Base-by-base conservation (phyloP, 2,329 filamentous ascomycete genomes). In the Drechslera avenae region DNA sequence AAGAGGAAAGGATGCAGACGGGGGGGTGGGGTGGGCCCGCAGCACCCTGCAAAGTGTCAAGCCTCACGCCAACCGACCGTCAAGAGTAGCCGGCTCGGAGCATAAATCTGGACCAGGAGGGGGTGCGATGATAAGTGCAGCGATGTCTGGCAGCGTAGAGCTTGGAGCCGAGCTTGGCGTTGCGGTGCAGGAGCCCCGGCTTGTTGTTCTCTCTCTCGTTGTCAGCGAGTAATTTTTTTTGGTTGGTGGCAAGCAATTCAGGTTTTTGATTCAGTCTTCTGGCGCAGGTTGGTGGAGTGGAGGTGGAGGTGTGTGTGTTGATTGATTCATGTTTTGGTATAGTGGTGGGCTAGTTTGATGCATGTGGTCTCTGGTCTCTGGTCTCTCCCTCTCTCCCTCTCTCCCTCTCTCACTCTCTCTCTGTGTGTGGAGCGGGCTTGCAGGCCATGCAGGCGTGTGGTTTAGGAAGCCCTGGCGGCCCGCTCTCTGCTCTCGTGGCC, bases 41-140 rank as follows among this genome's bases (percentile, higher is more conserved):
- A 59, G 44, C 26, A 59, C 60, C 60, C 57, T 59, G 59, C 59
- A 54, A 39, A 58, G 51, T 67, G 54, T 62, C 64, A 68, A 69
- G 63, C 63, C 66, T 69, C 69, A 67, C 60, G 67, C 60, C 62
- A 57, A 63, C 44, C 39, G 56, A 63, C 44, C 39, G 56, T 63
- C 54, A 45, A 61, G 54, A 55, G 60, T 49, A 62, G 60, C 59
- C 57, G 61, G 61, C 46, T 63, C 61, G 61, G 62, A 63, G 61
- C 60, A 66, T 64, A 64, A 64, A 64, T 60, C 51, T 30, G 39
- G 58, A 56, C 51, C 50, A 63, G 60, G 52, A 56, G 47, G 35
- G 60, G n/a, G n/a, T n/a, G n/a, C n/a, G n/a, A n/a, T 49, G 59
- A 62, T 50, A 54, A 50, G 57, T 62, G 56, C 56, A 56, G 54